Base-by-base conservation (phyloP, 192 early-diverging fungal genomes). In the Coemansia sp. region DNA sequence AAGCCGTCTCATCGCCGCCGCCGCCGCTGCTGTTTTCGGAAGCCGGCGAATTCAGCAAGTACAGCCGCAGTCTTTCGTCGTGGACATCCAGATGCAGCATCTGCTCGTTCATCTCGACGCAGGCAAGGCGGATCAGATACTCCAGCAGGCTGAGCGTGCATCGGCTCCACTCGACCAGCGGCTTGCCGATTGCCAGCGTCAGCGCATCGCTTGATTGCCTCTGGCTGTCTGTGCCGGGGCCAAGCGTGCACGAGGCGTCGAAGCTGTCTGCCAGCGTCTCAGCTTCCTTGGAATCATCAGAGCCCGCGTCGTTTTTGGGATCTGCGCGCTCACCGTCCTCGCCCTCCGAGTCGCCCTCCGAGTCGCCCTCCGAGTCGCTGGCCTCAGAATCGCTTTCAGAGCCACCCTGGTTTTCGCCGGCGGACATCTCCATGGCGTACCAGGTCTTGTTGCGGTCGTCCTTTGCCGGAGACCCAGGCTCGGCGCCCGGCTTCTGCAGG, bases 31-130 rank as follows among this genome's bases (percentile, higher is more conserved):
- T 25, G 20, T 23, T 55, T 4, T 55, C 53, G 3, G 53, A 28
- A 14, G 24, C 6, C 16, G 57, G 42, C 22, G 57, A 39, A 25
- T 53, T 49, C 23, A 62, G 42, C 67, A 87, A 46, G 50, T 83
- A 91, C 48, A 87, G 61, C 35, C 82, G 71, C 29, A 91, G 72
- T 52, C 86, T 84, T 54, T 90, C 90, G 69, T 91, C 90, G 6
- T 82, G 68, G 4, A 86, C 77, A 23, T 88, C 81, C 3, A 88
- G 63, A 71, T 90, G 87, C 48, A 82, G 72, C 49, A 63, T 67
- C 47, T 89, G 85, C 60, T 91, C 90, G 29, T 82, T 64, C 28
- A 80, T 72, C 68, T 90, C 90, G 11, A 91, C 64, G 13, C 84
- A 70, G 1, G 84, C 82, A 29, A 90, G 73, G 34, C 85, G 81